Conservation (phyloP, 2,329 filamentous ascomycete genomes). For the Bretziella fagacearum region DNA sequence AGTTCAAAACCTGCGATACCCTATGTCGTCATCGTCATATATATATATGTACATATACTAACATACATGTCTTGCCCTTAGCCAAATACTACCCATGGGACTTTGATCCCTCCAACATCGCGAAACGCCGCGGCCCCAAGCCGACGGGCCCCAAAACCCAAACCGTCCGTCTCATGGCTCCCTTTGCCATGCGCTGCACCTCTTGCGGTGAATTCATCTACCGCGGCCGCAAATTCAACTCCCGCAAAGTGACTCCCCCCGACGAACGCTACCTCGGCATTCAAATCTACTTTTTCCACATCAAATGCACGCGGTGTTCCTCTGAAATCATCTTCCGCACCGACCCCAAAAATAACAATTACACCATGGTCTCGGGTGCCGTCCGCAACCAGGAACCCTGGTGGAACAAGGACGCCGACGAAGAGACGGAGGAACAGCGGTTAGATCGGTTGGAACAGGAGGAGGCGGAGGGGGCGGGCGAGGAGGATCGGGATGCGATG, state of each 20-base stretch:
- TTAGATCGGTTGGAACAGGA: constrained; percentile 70
- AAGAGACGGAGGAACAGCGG: constrained; percentile 74
- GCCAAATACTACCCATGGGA: constrained; percentile 51
- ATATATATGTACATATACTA: constrained; percentile 6
- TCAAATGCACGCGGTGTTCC: constrained; percentile 71
- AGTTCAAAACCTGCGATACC: constrained; percentile 17
- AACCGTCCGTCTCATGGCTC: constrained; percentile 67
- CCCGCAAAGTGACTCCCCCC: constrained; percentile 74
- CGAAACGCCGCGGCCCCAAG: constrained; percentile 52
- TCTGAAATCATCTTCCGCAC: constrained; percentile 86
- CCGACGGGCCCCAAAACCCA: constrained; percentile 62
- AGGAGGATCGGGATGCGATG: constrained; percentile 77
- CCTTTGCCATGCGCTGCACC: constrained; percentile 28
- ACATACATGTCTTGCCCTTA: constrained; percentile 17
- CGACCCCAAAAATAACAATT: constrained; percentile 90
- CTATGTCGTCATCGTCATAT: neutral
- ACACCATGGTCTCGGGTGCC: constrained; percentile 62
- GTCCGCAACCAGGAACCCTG: constrained; percentile 90
- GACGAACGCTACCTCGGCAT: constrained; percentile 82
- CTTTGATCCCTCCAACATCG: constrained; percentile 76
- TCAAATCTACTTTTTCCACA: constrained; percentile 66
- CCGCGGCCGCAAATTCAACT: constrained; percentile 89
- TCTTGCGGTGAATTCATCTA: constrained; percentile 63
- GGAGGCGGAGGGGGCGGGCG: constrained; percentile 43
- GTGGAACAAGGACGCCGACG: constrained; percentile 44